Percentiles rank a stretch among this genome's conserved stretches.
Evolutionary conservation across 768 basidiomycete species (phyloP).

Genomic region (Rhizopogon rudus): DNA sequence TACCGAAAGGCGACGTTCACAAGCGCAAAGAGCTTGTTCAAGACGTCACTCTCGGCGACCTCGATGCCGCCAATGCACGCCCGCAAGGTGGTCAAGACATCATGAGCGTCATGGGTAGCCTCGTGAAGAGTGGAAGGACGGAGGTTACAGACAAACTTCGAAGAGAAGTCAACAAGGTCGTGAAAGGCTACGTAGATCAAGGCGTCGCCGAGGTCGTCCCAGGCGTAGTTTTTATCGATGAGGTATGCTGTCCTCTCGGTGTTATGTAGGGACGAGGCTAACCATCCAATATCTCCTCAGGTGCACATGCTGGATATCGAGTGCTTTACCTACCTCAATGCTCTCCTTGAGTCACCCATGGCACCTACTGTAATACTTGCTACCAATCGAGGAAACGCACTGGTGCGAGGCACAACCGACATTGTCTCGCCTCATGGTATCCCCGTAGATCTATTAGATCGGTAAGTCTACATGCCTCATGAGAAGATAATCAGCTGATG

Average conservation of each 20-base stretch:
- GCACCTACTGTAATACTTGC: constrained; percentile 97
- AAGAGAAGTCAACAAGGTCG: constrained; percentile 95
- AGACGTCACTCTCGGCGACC: constrained; percentile 90
- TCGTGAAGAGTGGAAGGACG: constrained; percentile 90
- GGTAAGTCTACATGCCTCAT: constrained; percentile 40
- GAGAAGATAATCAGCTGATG: neutral
- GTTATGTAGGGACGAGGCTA: neutral
- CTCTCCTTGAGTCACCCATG: constrained; percentile 92
- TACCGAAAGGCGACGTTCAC: constrained; percentile 96
- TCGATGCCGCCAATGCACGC: constrained; percentile 94
- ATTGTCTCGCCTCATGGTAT: constrained; percentile 91
- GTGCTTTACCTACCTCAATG: constrained; percentile 97
- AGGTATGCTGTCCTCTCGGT: constrained; percentile 48
- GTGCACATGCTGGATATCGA: constrained; percentile 99
- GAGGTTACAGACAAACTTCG: constrained; percentile 97
- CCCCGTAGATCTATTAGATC: constrained; percentile 89
- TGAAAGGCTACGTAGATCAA: constrained; percentile 96
- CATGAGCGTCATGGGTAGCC: constrained; percentile 93
- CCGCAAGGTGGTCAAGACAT: constrained; percentile 98
- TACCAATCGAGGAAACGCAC: constrained; percentile 89
- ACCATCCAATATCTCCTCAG: constrained; percentile 33
- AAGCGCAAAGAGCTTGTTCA: constrained; percentile 95
- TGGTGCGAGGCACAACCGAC: constrained; percentile 91
- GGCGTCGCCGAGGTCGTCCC: constrained; percentile 98
- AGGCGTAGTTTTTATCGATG: constrained; percentile 97